Evolutionary conservation across 352 stramenopile species (phyloP), one percentile per base, ranked within the genome.

Genomic region (Globisporangium radiosum): DNA sequence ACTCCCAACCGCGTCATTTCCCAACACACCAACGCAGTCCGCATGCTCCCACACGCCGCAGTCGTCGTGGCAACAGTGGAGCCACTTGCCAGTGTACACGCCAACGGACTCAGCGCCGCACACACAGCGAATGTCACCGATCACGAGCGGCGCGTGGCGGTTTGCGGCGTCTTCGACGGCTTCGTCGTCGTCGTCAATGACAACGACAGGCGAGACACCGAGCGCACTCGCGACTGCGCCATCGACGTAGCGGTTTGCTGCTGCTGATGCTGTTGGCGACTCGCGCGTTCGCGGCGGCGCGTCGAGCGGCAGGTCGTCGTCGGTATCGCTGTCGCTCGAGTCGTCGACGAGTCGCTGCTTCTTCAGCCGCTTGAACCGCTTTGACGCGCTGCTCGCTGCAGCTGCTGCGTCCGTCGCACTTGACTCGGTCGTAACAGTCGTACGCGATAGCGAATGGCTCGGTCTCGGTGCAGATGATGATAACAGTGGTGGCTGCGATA

Each of bases 31-130:
- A 33, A 90, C 75, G 57, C 83, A 92, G 13, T 88, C 80, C 6
- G 78, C 78, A 54, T 92, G 83, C 61, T 90, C 77, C 80, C 80
- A 90, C 44, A 72, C 56, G 39, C 67, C 68, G 37, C 83, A 92
- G 36, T 84, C 72, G 43, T 81, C 68, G 19, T 78, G 78, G 56
- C 69, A 80, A 60, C 83, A 92, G 63, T 88, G 76, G 4, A 90
- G 25, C 83, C 83, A 92, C 38, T 75, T 72, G 0, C 83, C 83
- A 5, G 68, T 65, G 54, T 92, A 92, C 7, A 61, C 54, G 2
- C 66, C 72, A 11, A 87, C 71, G 17, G 64, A 71, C 10, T 64
- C 72, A 39, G 69, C 68, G 7, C 78, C 78, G 37, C 83, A 92
- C 1, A 69, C 53, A 57, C 83, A 92, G 43, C 64, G 70, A 62